Conservation (phyloP, 2,329 filamentous ascomycete genomes). For the Xylaria digitata region DNA sequence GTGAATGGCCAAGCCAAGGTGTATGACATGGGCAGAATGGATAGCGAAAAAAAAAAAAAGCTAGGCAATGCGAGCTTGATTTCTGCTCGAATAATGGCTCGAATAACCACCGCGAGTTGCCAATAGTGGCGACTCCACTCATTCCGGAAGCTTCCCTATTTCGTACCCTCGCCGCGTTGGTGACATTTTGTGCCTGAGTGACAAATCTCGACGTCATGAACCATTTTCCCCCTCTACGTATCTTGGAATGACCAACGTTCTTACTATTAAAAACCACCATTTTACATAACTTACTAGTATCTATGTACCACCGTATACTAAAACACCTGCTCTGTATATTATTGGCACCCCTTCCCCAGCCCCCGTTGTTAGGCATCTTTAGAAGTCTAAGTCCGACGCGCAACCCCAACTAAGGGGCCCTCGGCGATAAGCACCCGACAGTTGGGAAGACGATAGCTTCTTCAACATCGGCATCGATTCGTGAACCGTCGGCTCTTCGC, state of each 20-base stretch:
- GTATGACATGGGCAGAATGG: constrained; percentile 21
- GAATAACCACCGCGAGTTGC: constrained; percentile 25
- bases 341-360: constrained; percentile 22
- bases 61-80: constrained; percentile 14
- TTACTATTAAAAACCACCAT: constrained; percentile 8
- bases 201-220: constrained; percentile 38
- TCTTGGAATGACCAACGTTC: constrained; percentile 9
- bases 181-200: constrained; percentile 32
- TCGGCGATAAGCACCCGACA: constrained; percentile 28
- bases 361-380: constrained; percentile 28
- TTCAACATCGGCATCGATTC: constrained; percentile 24
- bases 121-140: constrained; percentile 41
- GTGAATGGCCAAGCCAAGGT: constrained; percentile 32
- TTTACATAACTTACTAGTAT: background rate
- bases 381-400: constrained; percentile 13
- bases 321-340: background rate
- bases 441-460: constrained; percentile 17
- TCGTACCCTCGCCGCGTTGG: constrained; percentile 32
- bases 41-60: background rate
- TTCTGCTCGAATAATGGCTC: background rate
- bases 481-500: constrained; percentile 20
- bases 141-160: constrained; percentile 48
- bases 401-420: constrained; percentile 14
- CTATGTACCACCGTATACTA: too few species aligned
- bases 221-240: constrained; percentile 3